Conservation (phyloP, 2,329 filamentous ascomycete species). For the Chalaropsis thielavioides region DNA sequence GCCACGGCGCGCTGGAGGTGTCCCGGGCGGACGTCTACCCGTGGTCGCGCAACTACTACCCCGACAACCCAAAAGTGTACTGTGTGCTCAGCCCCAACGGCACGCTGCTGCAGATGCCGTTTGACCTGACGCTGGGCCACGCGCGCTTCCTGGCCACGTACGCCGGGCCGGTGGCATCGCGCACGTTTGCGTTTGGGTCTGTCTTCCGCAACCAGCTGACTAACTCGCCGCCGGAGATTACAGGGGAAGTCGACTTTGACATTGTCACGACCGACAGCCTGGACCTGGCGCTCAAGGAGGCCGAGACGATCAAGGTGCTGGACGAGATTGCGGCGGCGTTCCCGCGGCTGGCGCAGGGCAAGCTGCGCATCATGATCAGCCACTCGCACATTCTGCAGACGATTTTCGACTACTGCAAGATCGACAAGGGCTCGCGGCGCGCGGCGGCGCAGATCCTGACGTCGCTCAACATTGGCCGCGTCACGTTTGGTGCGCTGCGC, state of each 20-base stretch:
- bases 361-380: conserved; percentile 81
- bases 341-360: conserved; percentile 52
- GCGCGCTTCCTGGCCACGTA: conserved; percentile 70
- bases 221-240: conserved; percentile 67
- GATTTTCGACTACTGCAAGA: conserved; percentile 80
- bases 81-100: conserved; percentile 70
- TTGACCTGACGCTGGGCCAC: conserved; percentile 79
- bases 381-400: conserved; percentile 75
- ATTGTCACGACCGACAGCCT: conserved; percentile 72
- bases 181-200: conserved; percentile 73
- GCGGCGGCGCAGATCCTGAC: conserved; percentile 71
- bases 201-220: conserved; percentile 70
- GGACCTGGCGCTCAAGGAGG: conserved; percentile 79
- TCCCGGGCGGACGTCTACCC: conserved; percentile 66
- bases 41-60: conserved; percentile 60
- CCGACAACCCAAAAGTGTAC: conserved; percentile 46
- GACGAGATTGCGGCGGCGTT: conserved; percentile 80
- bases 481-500: conserved; percentile 70
- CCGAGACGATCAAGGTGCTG: conserved; percentile 83
- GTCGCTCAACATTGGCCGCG: conserved; percentile 68
- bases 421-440: conserved; percentile 52
- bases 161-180: conserved; percentile 45
- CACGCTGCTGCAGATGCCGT: conserved; percentile 85
- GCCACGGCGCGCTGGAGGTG: conserved; percentile 77
- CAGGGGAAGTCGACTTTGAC: conserved; percentile 90